Percentiles rank a stretch among this genome's conserved stretches.
Evolutionary conservation across 192 early-diverging fungal species (phyloP).

Genomic region (Chytriomyces hyalinus): DNA sequence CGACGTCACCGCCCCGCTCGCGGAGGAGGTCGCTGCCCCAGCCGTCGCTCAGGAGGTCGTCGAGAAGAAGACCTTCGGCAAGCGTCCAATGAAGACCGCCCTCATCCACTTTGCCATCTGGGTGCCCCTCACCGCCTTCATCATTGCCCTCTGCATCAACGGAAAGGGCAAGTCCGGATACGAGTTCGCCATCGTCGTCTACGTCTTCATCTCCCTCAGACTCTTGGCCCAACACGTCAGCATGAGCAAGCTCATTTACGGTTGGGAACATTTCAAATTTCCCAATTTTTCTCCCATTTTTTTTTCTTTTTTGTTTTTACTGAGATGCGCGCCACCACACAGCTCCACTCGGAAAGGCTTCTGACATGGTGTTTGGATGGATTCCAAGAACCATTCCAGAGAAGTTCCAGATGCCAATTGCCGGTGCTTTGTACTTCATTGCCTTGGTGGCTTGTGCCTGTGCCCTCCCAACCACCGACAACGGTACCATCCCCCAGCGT

Average conservation of each 20-base stretch:
- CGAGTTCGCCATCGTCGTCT: slow-evolving; percentile 43
- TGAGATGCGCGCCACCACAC: not conserved
- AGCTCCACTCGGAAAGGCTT: slow-evolving; percentile 43
- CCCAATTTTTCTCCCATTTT: not conserved
- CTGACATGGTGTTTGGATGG: slow-evolving; percentile 35
- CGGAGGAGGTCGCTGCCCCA: not conserved
- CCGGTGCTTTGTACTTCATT: slow-evolving; percentile 56
- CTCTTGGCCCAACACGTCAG: slow-evolving; percentile 55
- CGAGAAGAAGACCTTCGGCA: slow-evolving; percentile 50
- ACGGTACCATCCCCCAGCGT: slow-evolving; percentile 69
- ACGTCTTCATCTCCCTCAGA: slow-evolving; percentile 51
- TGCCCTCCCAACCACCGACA: slow-evolving; percentile 45
- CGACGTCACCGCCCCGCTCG: not conserved
- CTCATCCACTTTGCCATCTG: slow-evolving; percentile 54
- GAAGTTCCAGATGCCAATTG: slow-evolving; percentile 46
- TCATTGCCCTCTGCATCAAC: slow-evolving; percentile 63
- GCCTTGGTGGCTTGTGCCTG: slow-evolving; percentile 63
- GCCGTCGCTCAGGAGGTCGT: not conserved
- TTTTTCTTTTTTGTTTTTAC: not conserved
- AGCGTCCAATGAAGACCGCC: slow-evolving; percentile 38
- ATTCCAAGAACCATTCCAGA: slow-evolving; percentile 44
- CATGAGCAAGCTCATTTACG: slow-evolving; percentile 50
- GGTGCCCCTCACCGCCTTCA: slow-evolving; percentile 64
- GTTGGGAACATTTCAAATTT: not conserved
- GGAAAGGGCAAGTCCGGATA: slow-evolving; percentile 54